Percentiles rank a stretch among this genome's conserved stretches.
These are phyloP conservation scores for Dictyostelium discoideum DNA, from an alignment of 78 protist species.

Conservation along the genomic window DNA sequence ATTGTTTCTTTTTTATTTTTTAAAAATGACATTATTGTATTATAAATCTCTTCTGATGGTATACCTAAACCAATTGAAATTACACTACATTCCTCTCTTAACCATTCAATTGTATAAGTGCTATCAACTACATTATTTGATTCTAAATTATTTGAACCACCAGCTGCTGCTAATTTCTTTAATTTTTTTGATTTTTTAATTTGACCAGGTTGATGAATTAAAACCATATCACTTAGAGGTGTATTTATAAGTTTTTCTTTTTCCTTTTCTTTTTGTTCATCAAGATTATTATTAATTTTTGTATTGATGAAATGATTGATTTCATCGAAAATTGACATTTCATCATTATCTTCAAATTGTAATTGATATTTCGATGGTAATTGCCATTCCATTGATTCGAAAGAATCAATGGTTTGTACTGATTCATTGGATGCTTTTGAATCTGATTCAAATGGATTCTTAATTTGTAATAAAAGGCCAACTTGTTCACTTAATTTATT, in stretches of 20 bases:
- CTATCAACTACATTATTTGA: neutral
- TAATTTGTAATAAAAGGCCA: neutral
- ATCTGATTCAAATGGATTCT: constrained; percentile 32
- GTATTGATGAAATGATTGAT: neutral
- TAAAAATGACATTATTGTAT: neutral
- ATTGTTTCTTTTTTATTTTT: neutral
- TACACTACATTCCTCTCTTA: constrained; percentile 22
- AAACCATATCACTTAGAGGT: neutral
- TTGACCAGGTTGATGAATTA: neutral
- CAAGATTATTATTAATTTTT: neutral
- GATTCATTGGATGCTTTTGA: constrained; percentile 2
- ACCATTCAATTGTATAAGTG: constrained; percentile 4
- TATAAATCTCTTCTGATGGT: constrained; percentile 1
- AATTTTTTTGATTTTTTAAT: constrained; percentile 1
- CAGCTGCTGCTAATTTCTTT: neutral
- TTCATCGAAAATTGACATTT: constrained; percentile 18
- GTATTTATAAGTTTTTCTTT: neutral
- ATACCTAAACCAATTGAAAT: constrained; percentile 12
- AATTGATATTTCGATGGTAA: neutral
- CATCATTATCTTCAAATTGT: neutral
- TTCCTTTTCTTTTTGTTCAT: neutral
- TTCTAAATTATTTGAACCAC: neutral
- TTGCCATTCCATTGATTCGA: constrained; percentile 59
- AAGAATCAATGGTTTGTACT: constrained; percentile 7
- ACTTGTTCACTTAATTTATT: neutral